A percentile compares a stretch with the other conserved stretches of the same genome.
phyloP scores from a whole-genome alignment of 129 eudicot species.

The Centaurea solstitialis region DNA sequence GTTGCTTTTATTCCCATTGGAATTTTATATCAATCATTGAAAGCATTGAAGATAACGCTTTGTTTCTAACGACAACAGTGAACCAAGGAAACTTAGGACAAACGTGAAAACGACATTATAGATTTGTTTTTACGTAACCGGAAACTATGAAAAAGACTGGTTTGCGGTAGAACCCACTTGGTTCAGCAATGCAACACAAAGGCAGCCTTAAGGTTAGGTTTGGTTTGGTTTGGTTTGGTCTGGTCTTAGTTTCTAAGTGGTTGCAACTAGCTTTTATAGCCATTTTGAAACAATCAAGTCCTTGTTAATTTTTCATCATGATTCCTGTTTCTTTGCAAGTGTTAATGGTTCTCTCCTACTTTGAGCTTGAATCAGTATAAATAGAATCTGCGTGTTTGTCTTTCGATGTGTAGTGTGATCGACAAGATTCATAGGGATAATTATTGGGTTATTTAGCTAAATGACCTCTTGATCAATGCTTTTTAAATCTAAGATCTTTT shows the following conservation, averaged over 20 bases:
- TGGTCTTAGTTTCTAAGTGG: not conserved
- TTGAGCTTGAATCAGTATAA: not conserved
- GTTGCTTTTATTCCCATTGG: constrained; percentile 3
- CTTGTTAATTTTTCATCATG: not conserved
- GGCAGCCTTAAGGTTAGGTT: not conserved
- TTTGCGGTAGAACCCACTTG: not conserved
- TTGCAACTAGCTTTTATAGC: not conserved
- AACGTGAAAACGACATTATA: not conserved
- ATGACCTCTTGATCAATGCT: too few relatives aligned
- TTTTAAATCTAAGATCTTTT: too few relatives aligned
- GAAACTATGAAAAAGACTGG: not conserved
- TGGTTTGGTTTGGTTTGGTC: not conserved
- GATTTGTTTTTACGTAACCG: not conserved
- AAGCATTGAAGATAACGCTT: not conserved
- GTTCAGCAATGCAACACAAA: not conserved
- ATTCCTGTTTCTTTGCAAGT: not conserved
- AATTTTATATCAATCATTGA: not conserved
- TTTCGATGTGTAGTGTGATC: not conserved
- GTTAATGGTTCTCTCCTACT: not conserved
- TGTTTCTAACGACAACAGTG: not conserved
- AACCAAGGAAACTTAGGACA: not conserved
- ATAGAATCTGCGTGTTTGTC: not conserved
- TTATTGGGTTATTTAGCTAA: too few relatives aligned
- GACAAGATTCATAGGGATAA: not conserved
- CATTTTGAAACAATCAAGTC: not conserved